Base-by-base conservation (phyloP, 257 asterid species). In the Plantago ovata region DNA sequence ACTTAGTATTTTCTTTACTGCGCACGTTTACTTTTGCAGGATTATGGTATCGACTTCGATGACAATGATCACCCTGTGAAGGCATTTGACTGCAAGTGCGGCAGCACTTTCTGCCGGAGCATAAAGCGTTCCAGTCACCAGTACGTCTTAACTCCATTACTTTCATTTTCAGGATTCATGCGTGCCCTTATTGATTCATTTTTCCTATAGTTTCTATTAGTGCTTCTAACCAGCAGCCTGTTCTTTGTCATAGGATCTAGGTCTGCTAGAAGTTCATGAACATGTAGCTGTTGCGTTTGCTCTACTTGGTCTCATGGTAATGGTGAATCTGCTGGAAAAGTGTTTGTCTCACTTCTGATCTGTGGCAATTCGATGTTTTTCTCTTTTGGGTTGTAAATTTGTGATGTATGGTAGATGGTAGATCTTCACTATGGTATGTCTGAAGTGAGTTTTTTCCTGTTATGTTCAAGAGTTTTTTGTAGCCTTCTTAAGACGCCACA, bases 11-110 rank as follows among this genome's bases (percentile, higher is more conserved):
- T 21, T 42, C 19, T 60, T 64, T 41, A 22, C 62, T 64, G 69
- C 67, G 63, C 71, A 56, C 61, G 50, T 62, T 32, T 65, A 38
- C 59, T 53, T 53, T 71, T 70, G 71, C 95, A 90, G 95, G 98
- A 90, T 64, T 90, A 90, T 66, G 96, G 98, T 44, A 83, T 87
- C 53, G 96, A 90, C 58, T 87, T 90, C 75, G 91, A 84, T 41
- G 98, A 90, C 72, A 73, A 74, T 36, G 96, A 76, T 51, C 81
- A 79, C 73, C 96, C 89, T 14, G 69, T 84, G 9, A 83, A 84
- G 82, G 91, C 95, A 10, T 90, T 90, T 55, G 50, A 36, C 49
- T 90, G 98, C 72, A 76, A 72, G 21, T 90, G 96, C 62, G 83
- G 95, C 72, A 84, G 98, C 84, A 72, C 71, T 72, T 87, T 77